Base-by-base conservation (phyloP, 31 red algal species). In the Endocladia muricata region DNA sequence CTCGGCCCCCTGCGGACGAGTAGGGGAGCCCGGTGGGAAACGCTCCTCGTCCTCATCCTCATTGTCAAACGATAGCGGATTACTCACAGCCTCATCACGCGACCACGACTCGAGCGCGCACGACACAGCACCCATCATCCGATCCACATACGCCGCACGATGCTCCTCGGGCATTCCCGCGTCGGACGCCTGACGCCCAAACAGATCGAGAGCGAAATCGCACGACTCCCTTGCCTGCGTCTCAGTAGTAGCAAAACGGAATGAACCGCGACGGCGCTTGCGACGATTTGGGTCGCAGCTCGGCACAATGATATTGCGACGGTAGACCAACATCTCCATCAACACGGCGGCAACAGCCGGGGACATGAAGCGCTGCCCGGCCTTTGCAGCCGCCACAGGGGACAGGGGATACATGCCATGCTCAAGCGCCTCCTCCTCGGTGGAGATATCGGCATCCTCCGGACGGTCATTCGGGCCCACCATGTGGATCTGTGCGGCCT, bases 221-320 rank as follows among this genome's bases (percentile, higher is more conserved):
- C 36, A 72, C 7, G 31, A 29, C 5, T n/a, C 41, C 3, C 8
- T 72, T 7, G 68, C 40, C 21, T 72, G 68, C 9, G 17, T 42
- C 4, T 22, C 41, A 42, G 36, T 49, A 19, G 68, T 19, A 0
- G 68, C 19, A n/a, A 21, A 29, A 8, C 68, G 36, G 21, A 72
- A 72, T 6, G 68, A 72, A 17, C 68, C 68, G 8, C 68, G 68
- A 5, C 68, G 3, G 4, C 68, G 3, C 0, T 42, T 21, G 7
- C 68, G 68, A 4, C 68, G 3, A 33, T 23, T 31, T 3, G 68
- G 68, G 33, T 72, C 68, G 44, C 44, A 69, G 1, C 55, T 34
- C 13, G 70, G 40, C 2, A 44, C 28, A 28, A 74, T 43, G 19
- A 85, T 52, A 55, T 85, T 85, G 30, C 82, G 70, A 9, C 82